A percentile compares a stretch with the other conserved stretches of the same genome.
These are phyloP conservation scores for Vitis rupestris DNA, from an alignment of 164 flowering plant genomes.

Conservation along the genomic window DNA sequence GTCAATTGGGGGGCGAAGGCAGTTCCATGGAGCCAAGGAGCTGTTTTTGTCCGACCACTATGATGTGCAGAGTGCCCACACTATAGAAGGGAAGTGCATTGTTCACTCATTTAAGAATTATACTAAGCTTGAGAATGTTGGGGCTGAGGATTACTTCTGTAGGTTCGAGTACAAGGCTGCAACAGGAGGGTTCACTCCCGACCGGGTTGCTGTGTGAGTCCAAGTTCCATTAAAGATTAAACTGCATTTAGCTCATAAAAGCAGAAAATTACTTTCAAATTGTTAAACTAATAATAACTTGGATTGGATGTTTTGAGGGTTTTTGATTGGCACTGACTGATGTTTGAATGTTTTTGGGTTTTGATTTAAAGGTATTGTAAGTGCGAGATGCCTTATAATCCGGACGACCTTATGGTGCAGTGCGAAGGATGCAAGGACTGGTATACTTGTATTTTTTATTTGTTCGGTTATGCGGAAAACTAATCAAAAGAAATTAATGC, in stretches of 20 bases:
- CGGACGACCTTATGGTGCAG: conserved; percentile 85
- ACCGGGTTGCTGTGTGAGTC: conserved; percentile 79
- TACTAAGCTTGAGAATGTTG: conserved; percentile 77
- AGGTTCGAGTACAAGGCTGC: conserved; percentile 75
- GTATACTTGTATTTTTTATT: conserved; percentile 30
- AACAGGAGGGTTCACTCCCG: conserved; percentile 72
- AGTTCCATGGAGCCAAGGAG: conserved; percentile 77
- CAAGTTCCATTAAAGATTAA: neutral
- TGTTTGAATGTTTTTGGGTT: conserved; percentile 7
- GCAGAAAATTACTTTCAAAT: too few species aligned
- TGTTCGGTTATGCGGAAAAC: too few species aligned
- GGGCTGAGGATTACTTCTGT: conserved; percentile 69
- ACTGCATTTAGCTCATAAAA: too few species aligned
- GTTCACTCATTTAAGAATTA: conserved; percentile 75
- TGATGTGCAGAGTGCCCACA: conserved; percentile 72
- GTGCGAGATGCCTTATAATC: conserved; percentile 84
- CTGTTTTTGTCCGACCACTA: conserved; percentile 67
- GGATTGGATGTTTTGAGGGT: neutral
- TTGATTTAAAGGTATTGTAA: conserved; percentile 63
- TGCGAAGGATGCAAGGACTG: conserved; percentile 90
- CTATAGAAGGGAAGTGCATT: conserved; percentile 71
- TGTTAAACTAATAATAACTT: too few species aligned
- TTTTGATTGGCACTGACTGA: neutral
- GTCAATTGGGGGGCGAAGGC: conserved; percentile 64
- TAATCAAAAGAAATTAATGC: too few species aligned